These are phyloP conservation scores for Calycina herbarum DNA, from an alignment of 2,329 filamentous ascomycete genomes.

Conservation along the genomic window DNA sequence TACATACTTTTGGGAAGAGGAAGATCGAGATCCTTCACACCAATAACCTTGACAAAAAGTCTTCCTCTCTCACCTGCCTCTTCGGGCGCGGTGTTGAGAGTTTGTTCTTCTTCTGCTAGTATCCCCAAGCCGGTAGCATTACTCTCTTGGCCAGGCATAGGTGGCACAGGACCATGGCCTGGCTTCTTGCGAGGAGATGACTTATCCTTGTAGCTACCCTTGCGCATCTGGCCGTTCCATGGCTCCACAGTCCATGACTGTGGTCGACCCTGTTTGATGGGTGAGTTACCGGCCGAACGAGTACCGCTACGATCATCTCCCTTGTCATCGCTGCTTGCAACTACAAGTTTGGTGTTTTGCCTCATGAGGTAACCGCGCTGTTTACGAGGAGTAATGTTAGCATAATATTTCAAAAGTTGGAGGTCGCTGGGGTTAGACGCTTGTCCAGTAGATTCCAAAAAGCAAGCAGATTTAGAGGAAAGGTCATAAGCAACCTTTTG, in stretches of 20 bases:
- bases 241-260: slow-evolving; percentile 97
- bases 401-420: slow-evolving; percentile 40
- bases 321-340: slow-evolving; percentile 77
- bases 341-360: slow-evolving; percentile 95
- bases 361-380: slow-evolving; percentile 99
- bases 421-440: slow-evolving; percentile 39
- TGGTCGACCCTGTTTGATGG: slow-evolving; percentile 74
- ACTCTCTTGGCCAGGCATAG: slow-evolving; percentile 84
- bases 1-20: slow-evolving; percentile 83
- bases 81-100: slow-evolving; percentile 57
- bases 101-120: slow-evolving; percentile 56
- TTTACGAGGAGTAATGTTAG: slow-evolving; percentile 63
- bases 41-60: slow-evolving; percentile 97
- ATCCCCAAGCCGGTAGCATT: slow-evolving; percentile 63
- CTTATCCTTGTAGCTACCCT: slow-evolving; percentile 49
- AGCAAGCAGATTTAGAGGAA: slow-evolving; percentile 29
- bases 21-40: slow-evolving; percentile 91
- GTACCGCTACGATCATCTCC: slow-evolving; percentile 53
- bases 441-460: slow-evolving; percentile 43
- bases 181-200: slow-evolving; percentile 44
- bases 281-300: slow-evolving; percentile 66
- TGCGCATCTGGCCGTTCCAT: slow-evolving; percentile 81
- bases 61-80: slow-evolving; percentile 86
- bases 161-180: slow-evolving; percentile 65
- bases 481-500: slow-evolving; percentile 80